Conservation (phyloP, 495 filamentous ascomycete species). For the Talaromyces trachyspermus region DNA sequence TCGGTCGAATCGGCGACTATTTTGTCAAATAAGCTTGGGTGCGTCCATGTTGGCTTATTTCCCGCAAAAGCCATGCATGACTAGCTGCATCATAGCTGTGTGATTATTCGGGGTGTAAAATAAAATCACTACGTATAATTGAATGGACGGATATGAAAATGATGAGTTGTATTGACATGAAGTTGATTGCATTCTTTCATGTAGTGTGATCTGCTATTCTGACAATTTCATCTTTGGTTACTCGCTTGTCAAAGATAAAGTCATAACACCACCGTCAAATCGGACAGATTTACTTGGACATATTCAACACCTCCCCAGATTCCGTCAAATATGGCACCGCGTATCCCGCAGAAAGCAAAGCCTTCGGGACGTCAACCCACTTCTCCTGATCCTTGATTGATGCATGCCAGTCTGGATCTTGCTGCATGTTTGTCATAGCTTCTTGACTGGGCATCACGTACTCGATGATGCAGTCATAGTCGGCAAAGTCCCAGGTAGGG, state of each 20-base stretch:
- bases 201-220: not conserved
- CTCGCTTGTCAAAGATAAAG: not conserved
- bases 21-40: not conserved
- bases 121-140: too few relatives aligned
- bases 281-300: not conserved
- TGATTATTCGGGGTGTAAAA: too few relatives aligned
- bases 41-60: not conserved
- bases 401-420: conserved; percentile 23
- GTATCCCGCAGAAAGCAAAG: conserved; percentile 19
- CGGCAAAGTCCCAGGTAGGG: conserved; percentile 17
- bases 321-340: conserved; percentile 15
- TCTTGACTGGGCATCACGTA: conserved; percentile 9
- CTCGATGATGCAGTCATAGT: conserved; percentile 8
- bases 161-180: too few relatives aligned
- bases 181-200: not conserved
- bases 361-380: conserved; percentile 20
- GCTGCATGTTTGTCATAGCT: conserved; percentile 15
- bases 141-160: too few relatives aligned
- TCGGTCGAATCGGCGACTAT: not conserved
- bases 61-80: not conserved
- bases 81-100: too few relatives aligned
- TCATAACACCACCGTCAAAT: too few relatives aligned
- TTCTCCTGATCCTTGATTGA: conserved; percentile 21
- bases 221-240: not conserved
- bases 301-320: conserved; percentile 1